Evolutionary conservation across 2,329 filamentous ascomycete genomes (phyloP).

Genomic region (Stachybotrys elegans): DNA sequence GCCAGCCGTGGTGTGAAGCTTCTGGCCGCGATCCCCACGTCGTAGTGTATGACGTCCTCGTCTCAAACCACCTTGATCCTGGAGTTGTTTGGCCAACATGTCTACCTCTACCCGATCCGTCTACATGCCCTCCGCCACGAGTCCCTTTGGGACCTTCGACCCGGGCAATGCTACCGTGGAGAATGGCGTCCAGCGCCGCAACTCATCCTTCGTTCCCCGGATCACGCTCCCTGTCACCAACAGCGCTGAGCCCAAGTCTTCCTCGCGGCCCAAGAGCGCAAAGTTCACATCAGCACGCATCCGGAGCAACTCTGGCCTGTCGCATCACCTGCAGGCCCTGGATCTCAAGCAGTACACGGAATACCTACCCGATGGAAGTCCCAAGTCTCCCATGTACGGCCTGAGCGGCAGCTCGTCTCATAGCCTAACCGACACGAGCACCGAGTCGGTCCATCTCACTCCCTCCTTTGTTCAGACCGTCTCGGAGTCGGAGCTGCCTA

Average conservation of each 20-base stretch:
- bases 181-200: too few species aligned
- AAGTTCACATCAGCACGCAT: conserved; percentile 25
- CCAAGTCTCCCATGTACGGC: conserved; percentile 17
- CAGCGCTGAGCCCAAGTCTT: not conserved
- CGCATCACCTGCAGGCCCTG: conserved; percentile 37
- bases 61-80: too few species aligned
- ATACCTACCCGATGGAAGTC: conserved; percentile 35
- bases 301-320: conserved; percentile 41
- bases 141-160: too few species aligned
- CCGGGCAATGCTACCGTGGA: too few species aligned
- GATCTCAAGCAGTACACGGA: conserved; percentile 41
- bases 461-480: conserved; percentile 18
- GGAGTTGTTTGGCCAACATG: too few species aligned
- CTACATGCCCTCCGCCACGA: too few species aligned
- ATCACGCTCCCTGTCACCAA: not conserved
- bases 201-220: not conserved
- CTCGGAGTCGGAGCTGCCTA: conserved; percentile 20
- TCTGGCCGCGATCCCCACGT: too few species aligned
- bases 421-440: conserved; percentile 18
- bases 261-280: conserved; percentile 18
- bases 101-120: too few species aligned
- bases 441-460: conserved; percentile 20
- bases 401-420: conserved; percentile 9
- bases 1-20: too few species aligned
- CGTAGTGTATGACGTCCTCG: too few species aligned